A percentile compares a stretch with the other conserved stretches of the same genome.
phyloP scores from a whole-genome alignment of 805 yeast species.

The Clavispora fructus region DNA sequence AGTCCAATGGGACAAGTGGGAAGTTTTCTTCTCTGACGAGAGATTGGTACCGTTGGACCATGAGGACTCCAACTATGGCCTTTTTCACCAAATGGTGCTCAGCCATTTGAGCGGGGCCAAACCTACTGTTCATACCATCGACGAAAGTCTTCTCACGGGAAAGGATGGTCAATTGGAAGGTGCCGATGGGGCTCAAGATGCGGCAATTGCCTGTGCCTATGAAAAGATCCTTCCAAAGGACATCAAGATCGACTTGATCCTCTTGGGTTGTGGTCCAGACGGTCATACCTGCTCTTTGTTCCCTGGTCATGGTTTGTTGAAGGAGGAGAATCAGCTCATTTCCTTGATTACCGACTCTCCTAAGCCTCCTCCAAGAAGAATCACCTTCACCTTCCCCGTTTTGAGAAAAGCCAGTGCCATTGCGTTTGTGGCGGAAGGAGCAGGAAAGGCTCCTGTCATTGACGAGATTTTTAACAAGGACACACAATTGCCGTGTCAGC shows the following conservation, averaged over 20 bases:
- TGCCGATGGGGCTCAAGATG: slow-evolving; percentile 42
- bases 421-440: slow-evolving; percentile 87
- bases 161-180: slow-evolving; percentile 39
- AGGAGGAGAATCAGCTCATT: slow-evolving; percentile 48
- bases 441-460: slow-evolving; percentile 70
- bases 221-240: slow-evolving; percentile 49
- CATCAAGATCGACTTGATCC: slow-evolving; percentile 53
- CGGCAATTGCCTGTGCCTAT: slow-evolving; percentile 57
- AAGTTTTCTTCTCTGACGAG: slow-evolving; percentile 84
- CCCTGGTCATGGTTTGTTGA: slow-evolving; percentile 72
- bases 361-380: slow-evolving; percentile 90
- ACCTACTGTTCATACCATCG: slow-evolving; percentile 65
- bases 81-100: slow-evolving; percentile 62
- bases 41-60: slow-evolving; percentile 79
- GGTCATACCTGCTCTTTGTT: slow-evolving; percentile 93
- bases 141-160: slow-evolving; percentile 55
- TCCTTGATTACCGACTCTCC: slow-evolving; percentile 78
- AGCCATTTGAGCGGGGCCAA: slow-evolving; percentile 38
- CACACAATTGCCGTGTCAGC: slow-evolving; percentile 60
- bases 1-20: slow-evolving; percentile 70
- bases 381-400: slow-evolving; percentile 80
- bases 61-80: slow-evolving; percentile 81
- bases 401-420: slow-evolving; percentile 49
- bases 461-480: slow-evolving; percentile 59
- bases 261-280: slow-evolving; percentile 92